Evolutionary conservation across 805 yeast species (phyloP).

Genomic region (Scheffersomyces stipitis): DNA sequence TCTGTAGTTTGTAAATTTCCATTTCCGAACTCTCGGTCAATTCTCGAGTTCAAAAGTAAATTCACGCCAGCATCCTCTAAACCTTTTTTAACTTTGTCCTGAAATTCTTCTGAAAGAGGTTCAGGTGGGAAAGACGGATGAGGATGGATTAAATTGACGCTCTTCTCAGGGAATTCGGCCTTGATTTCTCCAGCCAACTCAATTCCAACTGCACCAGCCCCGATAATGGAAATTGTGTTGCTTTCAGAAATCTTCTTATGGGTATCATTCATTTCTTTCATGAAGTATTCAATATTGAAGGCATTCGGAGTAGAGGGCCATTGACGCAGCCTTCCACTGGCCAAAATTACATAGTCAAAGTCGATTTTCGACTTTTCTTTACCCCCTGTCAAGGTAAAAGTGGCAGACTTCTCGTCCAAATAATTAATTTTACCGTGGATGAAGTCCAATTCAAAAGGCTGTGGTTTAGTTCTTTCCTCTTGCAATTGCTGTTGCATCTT

Average conservation of each 20-base stretch:
- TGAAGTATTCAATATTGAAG: conserved; percentile 28
- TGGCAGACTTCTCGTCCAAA: conserved; percentile 11
- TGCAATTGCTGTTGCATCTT: neutral
- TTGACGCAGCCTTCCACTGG: conserved; percentile 47
- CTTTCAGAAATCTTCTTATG: conserved; percentile 27
- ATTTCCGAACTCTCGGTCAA: conserved; percentile 20
- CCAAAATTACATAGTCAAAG: conserved; percentile 46
- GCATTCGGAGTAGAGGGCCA: conserved; percentile 56
- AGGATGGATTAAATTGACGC: conserved; percentile 42
- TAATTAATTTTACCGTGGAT: conserved; percentile 16
- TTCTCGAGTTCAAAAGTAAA: conserved; percentile 28
- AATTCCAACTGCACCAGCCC: conserved; percentile 55
- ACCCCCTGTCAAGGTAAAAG: conserved; percentile 13
- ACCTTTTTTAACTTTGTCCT: conserved; percentile 12
- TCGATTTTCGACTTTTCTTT: conserved; percentile 13
- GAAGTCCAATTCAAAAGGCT: conserved; percentile 3
- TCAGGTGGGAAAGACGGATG: conserved; percentile 43
- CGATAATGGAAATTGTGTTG: conserved; percentile 41
- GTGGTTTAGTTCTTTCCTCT: conserved; percentile 4
- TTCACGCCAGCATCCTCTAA: conserved; percentile 19
- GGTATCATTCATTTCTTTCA: conserved; percentile 40
- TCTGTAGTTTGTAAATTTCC: conserved; percentile 11
- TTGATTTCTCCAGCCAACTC: conserved; percentile 52
- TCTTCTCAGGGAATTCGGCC: conserved; percentile 34
- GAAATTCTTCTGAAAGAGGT: conserved; percentile 19